phyloP scores from a whole-genome alignment of 257 asterid genomes.

The Coffea canephora region DNA sequence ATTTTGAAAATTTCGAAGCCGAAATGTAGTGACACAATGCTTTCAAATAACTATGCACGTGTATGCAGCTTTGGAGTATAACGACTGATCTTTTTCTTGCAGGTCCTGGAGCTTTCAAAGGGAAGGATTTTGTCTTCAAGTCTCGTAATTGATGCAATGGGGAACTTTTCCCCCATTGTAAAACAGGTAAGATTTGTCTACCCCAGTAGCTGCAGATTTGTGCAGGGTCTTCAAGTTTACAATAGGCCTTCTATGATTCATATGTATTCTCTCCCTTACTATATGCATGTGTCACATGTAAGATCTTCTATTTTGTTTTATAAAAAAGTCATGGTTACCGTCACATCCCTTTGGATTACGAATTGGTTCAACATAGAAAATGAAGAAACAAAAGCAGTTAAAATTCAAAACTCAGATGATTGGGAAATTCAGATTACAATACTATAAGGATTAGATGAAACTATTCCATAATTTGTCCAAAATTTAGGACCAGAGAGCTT shows the following conservation, averaged over 20 bases:
- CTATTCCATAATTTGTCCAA: not conserved
- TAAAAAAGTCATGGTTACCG: not conserved
- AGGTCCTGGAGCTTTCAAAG: constrained; percentile 69
- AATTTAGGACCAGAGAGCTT: not conserved
- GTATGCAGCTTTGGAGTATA: not conserved
- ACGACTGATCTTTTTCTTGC: constrained; percentile 13
- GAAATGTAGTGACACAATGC: not conserved
- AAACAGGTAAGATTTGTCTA: constrained; percentile 57
- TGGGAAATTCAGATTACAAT: not conserved
- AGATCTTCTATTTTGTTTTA: not conserved
- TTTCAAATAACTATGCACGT: not conserved
- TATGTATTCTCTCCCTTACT: not conserved
- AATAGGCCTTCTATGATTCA: not conserved
- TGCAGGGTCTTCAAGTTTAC: not conserved
- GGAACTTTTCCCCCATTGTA: constrained; percentile 94
- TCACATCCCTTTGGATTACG: not conserved
- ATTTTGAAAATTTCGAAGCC: not conserved
- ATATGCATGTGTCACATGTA: not conserved
- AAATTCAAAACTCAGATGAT: not conserved
- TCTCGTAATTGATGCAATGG: constrained; percentile 94
- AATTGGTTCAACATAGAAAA: not conserved
- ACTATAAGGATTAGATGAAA: not conserved
- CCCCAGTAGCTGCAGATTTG: not conserved
- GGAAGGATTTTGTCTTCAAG: constrained; percentile 70
- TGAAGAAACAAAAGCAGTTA: not conserved